These are phyloP conservation scores for Gomphus bonarii DNA, from an alignment of 1,284 basidiomycete species.

Conservation along the genomic window DNA sequence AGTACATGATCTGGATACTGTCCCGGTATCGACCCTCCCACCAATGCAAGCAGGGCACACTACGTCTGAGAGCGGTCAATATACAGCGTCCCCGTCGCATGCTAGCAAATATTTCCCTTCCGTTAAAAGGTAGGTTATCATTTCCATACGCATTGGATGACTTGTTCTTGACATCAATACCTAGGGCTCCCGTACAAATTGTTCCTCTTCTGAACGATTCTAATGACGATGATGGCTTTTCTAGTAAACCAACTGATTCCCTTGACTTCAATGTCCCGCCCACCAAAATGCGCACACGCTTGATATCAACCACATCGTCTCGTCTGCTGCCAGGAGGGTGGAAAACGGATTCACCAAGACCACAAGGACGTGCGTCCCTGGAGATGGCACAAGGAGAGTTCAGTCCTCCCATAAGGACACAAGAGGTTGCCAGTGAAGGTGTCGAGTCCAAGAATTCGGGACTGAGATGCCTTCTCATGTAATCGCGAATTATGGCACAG, in stretches of 20 bases:
- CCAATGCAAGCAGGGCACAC: not conserved
- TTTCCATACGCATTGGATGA: not conserved
- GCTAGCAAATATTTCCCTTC: not conserved
- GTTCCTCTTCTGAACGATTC: constrained; percentile 19
- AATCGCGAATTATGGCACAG: not conserved
- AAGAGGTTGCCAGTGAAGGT: not conserved
- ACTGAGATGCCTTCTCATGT: constrained; percentile 3
- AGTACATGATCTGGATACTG: not conserved
- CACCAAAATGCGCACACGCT: constrained; percentile 27
- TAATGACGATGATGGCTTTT: constrained; percentile 15
- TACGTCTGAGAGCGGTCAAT: not conserved
- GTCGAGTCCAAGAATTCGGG: constrained; percentile 2
- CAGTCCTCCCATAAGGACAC: constrained; percentile 13
- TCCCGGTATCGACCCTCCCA: not conserved
- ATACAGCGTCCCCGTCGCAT: not conserved
- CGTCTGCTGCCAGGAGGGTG: constrained; percentile 47
- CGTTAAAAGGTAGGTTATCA: not conserved
- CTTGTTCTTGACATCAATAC: not conserved
- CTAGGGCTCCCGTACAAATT: constrained; percentile 16
- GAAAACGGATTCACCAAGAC: constrained; percentile 33
- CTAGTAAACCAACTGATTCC: constrained; percentile 13
- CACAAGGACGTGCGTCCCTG: constrained; percentile 35
- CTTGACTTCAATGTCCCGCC: constrained; percentile 13
- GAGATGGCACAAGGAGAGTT: constrained; percentile 45
- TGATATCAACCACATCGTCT: constrained; percentile 42